A percentile compares a stretch with the other conserved stretches of the same genome.
Conservation (phyloP, 2,329 filamentous ascomycete species). For the Nemania sp. region DNA sequence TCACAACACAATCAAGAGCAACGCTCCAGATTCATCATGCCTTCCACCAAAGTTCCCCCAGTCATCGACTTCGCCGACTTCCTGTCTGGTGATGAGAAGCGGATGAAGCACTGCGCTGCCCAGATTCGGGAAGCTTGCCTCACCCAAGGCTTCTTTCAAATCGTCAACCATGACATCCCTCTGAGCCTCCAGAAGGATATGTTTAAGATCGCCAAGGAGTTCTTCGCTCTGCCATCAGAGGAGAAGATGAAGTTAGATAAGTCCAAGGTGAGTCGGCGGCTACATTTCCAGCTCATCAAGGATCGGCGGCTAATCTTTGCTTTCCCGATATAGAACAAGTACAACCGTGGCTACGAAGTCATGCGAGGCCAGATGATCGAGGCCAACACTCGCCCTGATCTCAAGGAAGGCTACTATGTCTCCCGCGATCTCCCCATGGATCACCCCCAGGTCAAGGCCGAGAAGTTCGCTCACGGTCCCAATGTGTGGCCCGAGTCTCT, state of each 20-base stretch:
- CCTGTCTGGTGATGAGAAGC: conserved; percentile 10
- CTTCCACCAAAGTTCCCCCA: conserved; percentile 9
- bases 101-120: conserved; percentile 4
- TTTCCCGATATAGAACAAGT: conserved; percentile 3
- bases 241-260: conserved; percentile 19
- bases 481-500: conserved; percentile 49
- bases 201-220: conserved; percentile 11
- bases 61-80: conserved; percentile 19
- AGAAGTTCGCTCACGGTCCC: conserved; percentile 46
- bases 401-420: conserved; percentile 43
- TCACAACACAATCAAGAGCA: background rate
- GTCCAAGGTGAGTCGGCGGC: background rate
- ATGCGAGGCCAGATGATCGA: conserved; percentile 22
- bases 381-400: conserved; percentile 24
- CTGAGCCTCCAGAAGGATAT: conserved; percentile 8
- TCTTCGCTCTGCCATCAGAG: conserved; percentile 17
- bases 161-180: conserved; percentile 17
- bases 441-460: conserved; percentile 47
- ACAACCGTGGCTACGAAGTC: conserved; percentile 22
- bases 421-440: conserved; percentile 45
- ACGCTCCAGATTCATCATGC: background rate
- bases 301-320: background rate
- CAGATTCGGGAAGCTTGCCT: conserved; percentile 15
- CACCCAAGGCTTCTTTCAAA: conserved; percentile 20
- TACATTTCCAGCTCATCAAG: background rate